These are phyloP conservation scores for Tulasnella sp. DNA, from an alignment of 768 basidiomycete genomes.

Conservation along the genomic window DNA sequence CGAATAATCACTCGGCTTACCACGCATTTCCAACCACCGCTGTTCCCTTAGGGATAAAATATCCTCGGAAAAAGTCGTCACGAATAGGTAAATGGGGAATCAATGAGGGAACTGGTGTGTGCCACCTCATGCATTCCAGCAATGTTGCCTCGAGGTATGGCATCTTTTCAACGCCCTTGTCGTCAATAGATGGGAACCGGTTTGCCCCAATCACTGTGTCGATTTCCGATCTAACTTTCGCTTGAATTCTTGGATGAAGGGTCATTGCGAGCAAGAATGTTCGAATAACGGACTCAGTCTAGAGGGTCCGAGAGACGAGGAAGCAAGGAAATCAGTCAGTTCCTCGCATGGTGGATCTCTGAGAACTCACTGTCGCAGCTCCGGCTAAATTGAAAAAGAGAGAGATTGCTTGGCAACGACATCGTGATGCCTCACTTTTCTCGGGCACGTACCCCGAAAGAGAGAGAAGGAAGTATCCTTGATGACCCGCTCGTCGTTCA, in stretches of 20 bases:
- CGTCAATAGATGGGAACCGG: conserved; percentile 25
- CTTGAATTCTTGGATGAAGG: conserved; percentile 25
- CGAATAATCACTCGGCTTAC: conserved; percentile 5
- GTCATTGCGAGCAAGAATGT: conserved; percentile 35
- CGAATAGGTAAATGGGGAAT: conserved; percentile 10
- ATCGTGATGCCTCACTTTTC: background rate
- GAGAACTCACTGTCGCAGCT: background rate
- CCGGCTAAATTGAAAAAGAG: background rate
- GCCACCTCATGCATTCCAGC: conserved; percentile 8
- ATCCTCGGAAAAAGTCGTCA: conserved; percentile 27
- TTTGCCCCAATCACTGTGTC: conserved; percentile 20
- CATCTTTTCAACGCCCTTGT: background rate
- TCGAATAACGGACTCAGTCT: background rate
- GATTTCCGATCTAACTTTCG: conserved; percentile 6
- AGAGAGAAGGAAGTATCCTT: background rate
- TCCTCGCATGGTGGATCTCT: background rate
- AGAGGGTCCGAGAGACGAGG: background rate
- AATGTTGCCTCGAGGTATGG: conserved; percentile 30
- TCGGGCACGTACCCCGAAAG: background rate
- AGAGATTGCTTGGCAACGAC: background rate
- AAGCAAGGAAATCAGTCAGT: background rate
- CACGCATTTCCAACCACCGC: conserved; percentile 33
- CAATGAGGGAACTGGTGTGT: background rate
- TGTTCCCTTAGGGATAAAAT: conserved; percentile 29
- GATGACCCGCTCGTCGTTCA: background rate